These are phyloP conservation scores for Wickerhamiella kurtzmanii DNA, from an alignment of 805 yeast genomes.

Conservation along the genomic window DNA sequence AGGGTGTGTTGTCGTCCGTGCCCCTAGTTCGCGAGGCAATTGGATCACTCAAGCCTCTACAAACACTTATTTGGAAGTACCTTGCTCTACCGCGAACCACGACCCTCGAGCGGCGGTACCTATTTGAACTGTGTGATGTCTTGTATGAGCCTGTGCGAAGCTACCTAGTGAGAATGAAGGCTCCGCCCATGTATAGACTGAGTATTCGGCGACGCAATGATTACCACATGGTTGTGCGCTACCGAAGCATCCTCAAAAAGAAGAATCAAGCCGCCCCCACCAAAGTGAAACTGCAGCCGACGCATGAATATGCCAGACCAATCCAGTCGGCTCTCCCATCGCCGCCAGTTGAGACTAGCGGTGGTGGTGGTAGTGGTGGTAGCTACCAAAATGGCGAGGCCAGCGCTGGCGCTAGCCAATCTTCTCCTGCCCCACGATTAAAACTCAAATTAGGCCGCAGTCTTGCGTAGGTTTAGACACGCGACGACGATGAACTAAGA, in stretches of 20 bases:
- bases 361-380: not conserved
- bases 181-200: conserved; percentile 58
- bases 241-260: conserved; percentile 15
- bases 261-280: conserved; percentile 3
- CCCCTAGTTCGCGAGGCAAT: conserved; percentile 50
- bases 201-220: conserved; percentile 39
- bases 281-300: not conserved
- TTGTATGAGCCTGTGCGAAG: conserved; percentile 49
- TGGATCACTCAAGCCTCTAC: conserved; percentile 39
- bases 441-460: not conserved
- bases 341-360: not conserved
- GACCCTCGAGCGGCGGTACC: conserved; percentile 42
- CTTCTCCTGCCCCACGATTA: not conserved
- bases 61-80: conserved; percentile 51
- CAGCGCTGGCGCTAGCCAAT: not conserved
- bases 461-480: no score
- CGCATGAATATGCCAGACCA: not conserved
- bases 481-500: not conserved
- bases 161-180: conserved; percentile 45
- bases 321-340: not conserved
- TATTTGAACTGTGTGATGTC: conserved; percentile 54
- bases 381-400: not conserved
- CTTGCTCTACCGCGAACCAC: conserved; percentile 46
- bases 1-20: conserved; percentile 50
- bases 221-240: conserved; percentile 36